Percentiles rank a stretch among this genome's conserved stretches.
These are phyloP conservation scores for Pleurotus salmoneostramineus DNA, from an alignment of 768 basidiomycete genomes.

Conservation along the genomic window DNA sequence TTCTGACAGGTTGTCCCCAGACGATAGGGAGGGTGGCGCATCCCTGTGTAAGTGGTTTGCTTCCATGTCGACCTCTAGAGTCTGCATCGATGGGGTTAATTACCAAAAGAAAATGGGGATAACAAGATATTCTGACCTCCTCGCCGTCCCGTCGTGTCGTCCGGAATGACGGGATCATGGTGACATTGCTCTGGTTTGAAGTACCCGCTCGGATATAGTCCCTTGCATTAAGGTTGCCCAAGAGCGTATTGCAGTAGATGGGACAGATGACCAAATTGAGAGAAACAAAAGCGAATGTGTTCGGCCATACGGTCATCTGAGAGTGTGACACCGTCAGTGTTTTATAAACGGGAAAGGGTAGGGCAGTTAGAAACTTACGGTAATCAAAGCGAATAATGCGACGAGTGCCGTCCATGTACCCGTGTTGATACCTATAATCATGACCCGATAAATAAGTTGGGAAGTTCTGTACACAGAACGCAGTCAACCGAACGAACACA, in stretches of 20 bases:
- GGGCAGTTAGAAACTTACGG: neutral
- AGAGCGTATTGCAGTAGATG: constrained; percentile 6
- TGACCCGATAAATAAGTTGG: constrained; percentile 16
- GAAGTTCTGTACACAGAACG: constrained; percentile 3
- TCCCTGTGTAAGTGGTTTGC: neutral
- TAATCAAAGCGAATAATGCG: constrained; percentile 4
- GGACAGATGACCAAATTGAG: constrained; percentile 6
- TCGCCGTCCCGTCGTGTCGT: neutral
- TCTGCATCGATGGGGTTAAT: neutral
- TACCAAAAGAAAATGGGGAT: neutral
- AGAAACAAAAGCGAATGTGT: constrained; percentile 2
- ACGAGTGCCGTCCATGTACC: constrained; percentile 5
- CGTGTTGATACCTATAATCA: constrained; percentile 21
- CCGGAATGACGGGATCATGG: constrained; percentile 3
- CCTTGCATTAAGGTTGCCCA: constrained; percentile 3
- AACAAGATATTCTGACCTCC: neutral
- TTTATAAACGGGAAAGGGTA: neutral
- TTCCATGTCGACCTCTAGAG: neutral
- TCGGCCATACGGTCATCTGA: constrained; percentile 2
- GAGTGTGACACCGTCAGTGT: neutral
- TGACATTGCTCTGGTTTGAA: neutral
- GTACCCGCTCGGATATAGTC: constrained; percentile 1
- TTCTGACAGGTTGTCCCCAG: neutral
- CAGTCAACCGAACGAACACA: constrained; percentile 1
- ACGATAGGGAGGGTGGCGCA: neutral